Percentiles rank a stretch among this genome's conserved stretches.
Conservation (phyloP, 305 asterid species). For the Ajuga reptans region DNA sequence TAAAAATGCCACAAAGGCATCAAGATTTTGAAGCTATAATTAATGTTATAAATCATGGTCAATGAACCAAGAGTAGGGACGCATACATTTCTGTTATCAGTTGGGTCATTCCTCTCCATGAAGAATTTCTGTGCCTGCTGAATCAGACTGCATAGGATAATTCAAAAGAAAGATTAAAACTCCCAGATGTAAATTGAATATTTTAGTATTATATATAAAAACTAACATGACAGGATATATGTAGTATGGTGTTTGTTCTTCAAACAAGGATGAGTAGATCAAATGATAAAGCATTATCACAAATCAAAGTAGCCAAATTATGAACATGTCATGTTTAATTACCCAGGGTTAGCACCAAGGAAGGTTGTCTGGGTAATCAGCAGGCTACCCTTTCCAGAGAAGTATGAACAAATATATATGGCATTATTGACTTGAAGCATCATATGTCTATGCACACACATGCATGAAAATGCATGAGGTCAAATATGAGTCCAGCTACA, state of each 20-base stretch:
- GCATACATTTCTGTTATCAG: conserved; percentile 75
- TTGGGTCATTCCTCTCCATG: conserved; percentile 63
- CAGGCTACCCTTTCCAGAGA: not conserved
- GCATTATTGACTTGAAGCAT: not conserved
- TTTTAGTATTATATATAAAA: not conserved
- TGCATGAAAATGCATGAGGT: conserved; percentile 4
- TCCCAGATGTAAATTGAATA: conserved; percentile 8
- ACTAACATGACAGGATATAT: conserved; percentile 10
- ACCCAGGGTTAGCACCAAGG: conserved; percentile 6
- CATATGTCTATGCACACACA: conserved; percentile 8
- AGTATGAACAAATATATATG: not conserved
- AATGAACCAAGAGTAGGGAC: conserved; percentile 26
- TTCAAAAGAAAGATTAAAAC: conserved; percentile 20
- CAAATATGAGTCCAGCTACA: not conserved
- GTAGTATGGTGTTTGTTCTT: not conserved
- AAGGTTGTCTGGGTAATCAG: not conserved
- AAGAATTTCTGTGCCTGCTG: conserved; percentile 76
- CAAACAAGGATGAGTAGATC: not conserved
- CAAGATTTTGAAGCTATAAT: not conserved
- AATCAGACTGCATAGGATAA: conserved; percentile 57
- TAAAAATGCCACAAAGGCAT: not conserved
- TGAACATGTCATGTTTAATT: conserved; percentile 4
- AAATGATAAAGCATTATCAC: not conserved
- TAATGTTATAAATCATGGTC: not conserved
- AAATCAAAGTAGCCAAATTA: conserved; percentile 16